Evolutionary conservation across 2,329 filamentous ascomycete genomes (phyloP).

Genomic region (Calonectria honghensis): DNA sequence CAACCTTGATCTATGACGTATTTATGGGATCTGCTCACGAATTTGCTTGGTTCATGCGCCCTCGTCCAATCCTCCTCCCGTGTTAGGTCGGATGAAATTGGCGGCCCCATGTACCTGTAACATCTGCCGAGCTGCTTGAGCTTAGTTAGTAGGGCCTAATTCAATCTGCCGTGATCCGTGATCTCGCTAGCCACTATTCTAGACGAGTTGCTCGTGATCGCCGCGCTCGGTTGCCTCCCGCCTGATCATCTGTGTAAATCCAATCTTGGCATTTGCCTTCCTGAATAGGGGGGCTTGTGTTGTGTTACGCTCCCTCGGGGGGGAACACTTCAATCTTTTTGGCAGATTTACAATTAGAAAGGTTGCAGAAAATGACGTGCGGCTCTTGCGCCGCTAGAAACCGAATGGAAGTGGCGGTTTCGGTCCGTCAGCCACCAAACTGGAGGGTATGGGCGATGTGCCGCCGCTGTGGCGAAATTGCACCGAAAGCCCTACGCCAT

Average conservation of each 20-base stretch:
- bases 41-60: background rate
- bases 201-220: background rate
- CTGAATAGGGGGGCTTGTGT: background rate
- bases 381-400: background rate
- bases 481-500: slow-evolving; percentile 8
- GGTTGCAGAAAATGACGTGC: background rate
- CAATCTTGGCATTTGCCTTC: background rate
- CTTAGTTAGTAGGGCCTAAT: background rate
- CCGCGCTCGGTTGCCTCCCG: background rate
- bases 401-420: background rate
- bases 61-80: background rate
- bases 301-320: background rate
- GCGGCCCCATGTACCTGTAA: background rate
- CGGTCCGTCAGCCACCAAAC: background rate
- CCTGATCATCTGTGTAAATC: background rate
- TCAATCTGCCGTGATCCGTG: background rate
- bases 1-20: background rate
- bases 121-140: background rate
- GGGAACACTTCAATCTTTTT: background rate
- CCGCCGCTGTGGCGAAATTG: background rate
- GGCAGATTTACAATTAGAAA: background rate
- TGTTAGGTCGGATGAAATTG: background rate
- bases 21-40: background rate
- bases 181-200: background rate
- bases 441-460: background rate